Conservation (phyloP, 176 grass and related monocot genomes). For the Triticum monococcum region DNA sequence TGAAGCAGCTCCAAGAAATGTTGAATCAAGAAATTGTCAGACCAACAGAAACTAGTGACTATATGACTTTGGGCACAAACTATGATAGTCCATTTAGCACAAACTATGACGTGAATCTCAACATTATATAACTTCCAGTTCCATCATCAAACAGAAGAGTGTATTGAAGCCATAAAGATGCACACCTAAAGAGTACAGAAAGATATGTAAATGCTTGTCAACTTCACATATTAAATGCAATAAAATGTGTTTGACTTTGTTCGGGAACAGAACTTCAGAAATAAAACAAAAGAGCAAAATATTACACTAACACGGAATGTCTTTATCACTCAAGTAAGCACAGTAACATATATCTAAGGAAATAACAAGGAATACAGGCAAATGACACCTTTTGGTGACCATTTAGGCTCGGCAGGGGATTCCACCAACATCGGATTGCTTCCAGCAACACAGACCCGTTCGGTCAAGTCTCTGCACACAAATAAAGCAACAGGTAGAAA, state of each 20-base stretch:
- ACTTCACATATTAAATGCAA: not conserved
- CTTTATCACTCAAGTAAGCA: constrained; percentile 4
- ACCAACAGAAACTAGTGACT: not conserved
- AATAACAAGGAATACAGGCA: not conserved
- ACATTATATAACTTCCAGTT: not conserved
- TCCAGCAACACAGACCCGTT: constrained; percentile 76
- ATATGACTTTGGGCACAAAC: too few species aligned
- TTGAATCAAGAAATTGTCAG: constrained; percentile 1
- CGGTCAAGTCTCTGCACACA: constrained; percentile 66
- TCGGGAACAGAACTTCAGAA: not conserved
- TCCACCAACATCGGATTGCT: constrained; percentile 65
- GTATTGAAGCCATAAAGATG: not conserved
- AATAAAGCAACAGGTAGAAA: constrained; percentile 3
- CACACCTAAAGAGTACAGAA: not conserved
- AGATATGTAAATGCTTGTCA: not conserved
- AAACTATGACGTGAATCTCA: not conserved
- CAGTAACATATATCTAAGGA: not conserved
- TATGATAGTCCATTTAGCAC: too few species aligned
- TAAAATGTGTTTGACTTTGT: not conserved
- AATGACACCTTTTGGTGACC: constrained; percentile 80
- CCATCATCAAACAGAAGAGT: not conserved
- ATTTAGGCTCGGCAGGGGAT: constrained; percentile 91
- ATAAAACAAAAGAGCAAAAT: not conserved
- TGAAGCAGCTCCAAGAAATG: constrained; percentile 2
- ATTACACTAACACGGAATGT: not conserved